Base-by-base conservation (phyloP, 306 rosid genomes). In the Cucurbita pepo region DNA sequence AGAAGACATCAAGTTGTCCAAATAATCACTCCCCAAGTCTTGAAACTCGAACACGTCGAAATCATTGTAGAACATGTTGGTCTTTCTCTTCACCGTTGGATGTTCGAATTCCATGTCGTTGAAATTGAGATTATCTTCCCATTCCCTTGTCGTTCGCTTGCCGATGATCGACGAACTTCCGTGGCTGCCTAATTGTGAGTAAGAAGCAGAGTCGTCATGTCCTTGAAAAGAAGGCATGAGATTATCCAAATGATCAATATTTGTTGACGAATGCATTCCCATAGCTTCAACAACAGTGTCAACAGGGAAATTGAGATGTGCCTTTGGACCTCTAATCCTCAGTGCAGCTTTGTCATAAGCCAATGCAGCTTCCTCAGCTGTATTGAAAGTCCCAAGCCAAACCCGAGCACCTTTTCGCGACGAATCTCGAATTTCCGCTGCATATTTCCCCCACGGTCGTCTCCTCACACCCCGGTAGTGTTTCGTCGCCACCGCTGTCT, bases 391-490 rank as follows among this genome's bases (percentile, higher is more conserved):
- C 43, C 98, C 98, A 22, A 93, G 96, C 98, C 98, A 93, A 83
- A 90, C 88, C 36, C 98, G 82, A 5, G 94, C 85, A 3, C 97
- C 90, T 81, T 90, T 90, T 56, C 81, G 85, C 0, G 96, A 79
- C 0, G 98, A 88, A 57, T 93, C 98, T 80, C 98, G 79, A 10
- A 93, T 93, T 36, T 93, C 98, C 0, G 98, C 97, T 0, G 98
- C 98, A 55, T 93, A 93, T 81, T 88, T 93, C 0, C 98, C 98
- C 98, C 98, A 93, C 21, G 97, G 98, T 51, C 98, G 81, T 78
- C 98, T 86, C 78, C 98, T 84, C 21, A 93, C 98, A 44, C 98
- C 98, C 6, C 98, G 80, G 72, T 87, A 93, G 79, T 87, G 97
- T 80, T 67, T 89, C 9, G 56, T 22, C 15, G 44, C 75, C 1